phyloP scores from a whole-genome alignment of 179 eudicot genomes.

The Amaranthus tricolor region DNA sequence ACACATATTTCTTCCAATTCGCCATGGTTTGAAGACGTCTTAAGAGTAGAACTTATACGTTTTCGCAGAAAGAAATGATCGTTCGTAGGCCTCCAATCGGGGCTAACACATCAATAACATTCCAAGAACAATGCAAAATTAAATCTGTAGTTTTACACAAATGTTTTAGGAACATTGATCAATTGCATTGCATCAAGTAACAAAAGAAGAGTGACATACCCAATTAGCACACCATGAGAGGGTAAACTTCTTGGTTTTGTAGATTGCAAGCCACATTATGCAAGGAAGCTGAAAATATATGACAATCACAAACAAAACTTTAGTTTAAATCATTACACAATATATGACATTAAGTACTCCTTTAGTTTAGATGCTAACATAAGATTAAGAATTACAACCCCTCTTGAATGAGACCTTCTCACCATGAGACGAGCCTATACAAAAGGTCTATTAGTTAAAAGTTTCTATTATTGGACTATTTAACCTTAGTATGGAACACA shows the following conservation, averaged over 20 bases:
- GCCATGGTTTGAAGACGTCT: neutral
- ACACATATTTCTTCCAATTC: neutral
- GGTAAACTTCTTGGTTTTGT: conserved; percentile 63
- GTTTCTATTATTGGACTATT: no score
- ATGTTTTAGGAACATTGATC: neutral
- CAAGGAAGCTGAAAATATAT: conserved; percentile 61
- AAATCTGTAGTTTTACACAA: conserved; percentile 19
- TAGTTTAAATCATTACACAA: no score
- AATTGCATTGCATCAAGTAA: neutral
- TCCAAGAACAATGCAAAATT: conserved; percentile 60
- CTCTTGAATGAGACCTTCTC: no score
- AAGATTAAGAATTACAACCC: no score
- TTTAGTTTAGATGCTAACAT: no score
- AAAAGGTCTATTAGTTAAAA: no score
- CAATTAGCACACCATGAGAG: conserved; percentile 67
- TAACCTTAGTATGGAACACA: no score
- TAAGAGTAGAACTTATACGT: conserved; percentile 57
- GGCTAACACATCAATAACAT: conserved; percentile 52
- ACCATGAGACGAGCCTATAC: no score
- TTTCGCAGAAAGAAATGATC: conserved; percentile 43
- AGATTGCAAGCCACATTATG: conserved; percentile 76
- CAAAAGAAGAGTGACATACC: conserved; percentile 33
- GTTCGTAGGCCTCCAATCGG: conserved; percentile 66
- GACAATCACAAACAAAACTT: no score
- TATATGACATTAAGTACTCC: no score